Base-by-base conservation (phyloP, 2,329 filamentous ascomycete genomes). In the Davidsoniella eucalypti region DNA sequence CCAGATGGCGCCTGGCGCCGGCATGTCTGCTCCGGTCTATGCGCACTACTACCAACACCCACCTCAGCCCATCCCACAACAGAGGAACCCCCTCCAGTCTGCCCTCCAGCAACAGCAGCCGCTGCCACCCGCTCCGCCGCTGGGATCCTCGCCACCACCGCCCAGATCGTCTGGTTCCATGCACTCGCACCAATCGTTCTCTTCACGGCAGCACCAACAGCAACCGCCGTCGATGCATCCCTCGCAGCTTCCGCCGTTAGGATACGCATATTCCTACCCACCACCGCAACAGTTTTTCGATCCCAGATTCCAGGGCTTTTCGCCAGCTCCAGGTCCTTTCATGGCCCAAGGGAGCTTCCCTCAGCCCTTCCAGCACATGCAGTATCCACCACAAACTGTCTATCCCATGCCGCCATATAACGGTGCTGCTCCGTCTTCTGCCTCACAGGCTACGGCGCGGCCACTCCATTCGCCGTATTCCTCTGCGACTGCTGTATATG, bases 161-260 rank as follows among this genome's bases (percentile, higher is more conserved):
- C 41, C 44, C 39, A 51, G 41, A 42, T 46, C 40, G 25, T 21
- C 39, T 21, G 23, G 21, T 33, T 17, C 52, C 36, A 29, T 18
- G 23, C 29, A 43, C 9, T n/a, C 18, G 29, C 17, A 26, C 21
- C 17, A 42, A 51, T 47, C 55, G 52, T 23, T 47, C 50, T 12
- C 49, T 52, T 25, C 56, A 56, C 29, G 29, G 49, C 52, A 55
- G 47, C 55, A 54, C 45, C 44, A 54, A 47, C 45, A 47, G 36
- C 45, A 39, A 10, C 45, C 37, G 21, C 48, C 25, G 16, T 43
- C 41, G 26, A 42, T 42, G 23, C 44, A 39, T 16, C 42, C 29
- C 41, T 14, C 45, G 29, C 47, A 53, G 29, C 54, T 51, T 38
- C 54, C 47, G 7, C 49, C 52, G 36, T 26, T 45, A 43, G 54